phyloP scores from a whole-genome alignment of 495 filamentous ascomycete species.

The Talaromyces thailandensis region DNA sequence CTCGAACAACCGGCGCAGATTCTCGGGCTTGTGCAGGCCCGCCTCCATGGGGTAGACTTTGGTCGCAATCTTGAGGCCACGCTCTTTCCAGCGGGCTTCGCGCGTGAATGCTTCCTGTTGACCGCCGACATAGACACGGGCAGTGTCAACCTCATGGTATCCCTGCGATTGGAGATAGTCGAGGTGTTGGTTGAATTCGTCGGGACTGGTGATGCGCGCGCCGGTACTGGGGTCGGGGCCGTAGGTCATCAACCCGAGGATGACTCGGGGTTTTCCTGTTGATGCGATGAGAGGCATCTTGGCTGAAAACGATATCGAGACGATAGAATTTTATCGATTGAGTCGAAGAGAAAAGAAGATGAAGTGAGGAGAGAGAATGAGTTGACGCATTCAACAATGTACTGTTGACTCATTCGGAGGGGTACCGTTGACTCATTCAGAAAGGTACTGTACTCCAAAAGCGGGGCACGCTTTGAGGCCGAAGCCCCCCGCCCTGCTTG shows the following conservation, averaged over 20 bases:
- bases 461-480: not conserved
- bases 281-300: constrained; percentile 48
- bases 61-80: constrained; percentile 76
- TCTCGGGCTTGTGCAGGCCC: constrained; percentile 21
- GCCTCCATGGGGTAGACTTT: constrained; percentile 64
- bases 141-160: constrained; percentile 75
- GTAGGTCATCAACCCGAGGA: constrained; percentile 57
- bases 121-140: constrained; percentile 62
- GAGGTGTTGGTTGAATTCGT: constrained; percentile 55
- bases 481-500: not conserved
- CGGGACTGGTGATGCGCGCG: constrained; percentile 60
- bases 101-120: constrained; percentile 77
- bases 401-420: too few species aligned
- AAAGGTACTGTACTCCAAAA: too few species aligned
- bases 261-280: constrained; percentile 40
- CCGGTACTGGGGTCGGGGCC: constrained; percentile 43
- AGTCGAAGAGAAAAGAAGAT: not conserved
- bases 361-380: not conserved
- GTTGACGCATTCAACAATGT: not conserved
- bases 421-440: too few species aligned
- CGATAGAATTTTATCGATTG: not conserved
- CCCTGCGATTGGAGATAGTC: constrained; percentile 63
- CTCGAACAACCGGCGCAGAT: constrained; percentile 26
- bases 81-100: constrained; percentile 68
- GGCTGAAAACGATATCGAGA: not conserved